These are phyloP conservation scores for Hordeum marinum DNA, from an alignment of 176 grass and related monocot genomes.

Conservation along the genomic window DNA sequence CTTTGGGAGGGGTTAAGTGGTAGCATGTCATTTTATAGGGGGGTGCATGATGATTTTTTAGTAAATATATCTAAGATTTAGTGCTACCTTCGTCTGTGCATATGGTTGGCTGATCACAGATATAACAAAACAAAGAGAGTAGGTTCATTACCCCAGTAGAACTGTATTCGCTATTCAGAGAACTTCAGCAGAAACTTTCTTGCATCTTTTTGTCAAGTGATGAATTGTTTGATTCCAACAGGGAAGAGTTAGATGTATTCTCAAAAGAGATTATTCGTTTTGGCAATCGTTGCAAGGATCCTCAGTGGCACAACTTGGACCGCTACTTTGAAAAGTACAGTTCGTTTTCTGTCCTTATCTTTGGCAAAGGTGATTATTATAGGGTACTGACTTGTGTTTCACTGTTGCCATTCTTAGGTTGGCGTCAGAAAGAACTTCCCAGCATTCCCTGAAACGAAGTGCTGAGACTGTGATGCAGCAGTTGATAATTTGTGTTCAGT, in stretches of 20 bases:
- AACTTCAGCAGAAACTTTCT: neutral
- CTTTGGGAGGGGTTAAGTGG: neutral
- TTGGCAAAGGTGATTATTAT: constrained; percentile 22
- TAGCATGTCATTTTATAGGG: neutral
- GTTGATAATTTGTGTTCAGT: constrained; percentile 65
- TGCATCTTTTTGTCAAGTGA: neutral
- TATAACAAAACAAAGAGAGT: neutral
- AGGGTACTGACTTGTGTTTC: constrained; percentile 19
- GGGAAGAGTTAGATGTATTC: constrained; percentile 86
- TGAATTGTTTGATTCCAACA: constrained; percentile 44
- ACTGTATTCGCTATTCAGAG: neutral
- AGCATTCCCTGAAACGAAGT: constrained; percentile 70
- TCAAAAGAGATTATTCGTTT: constrained; percentile 89
- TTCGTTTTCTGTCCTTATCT: constrained; percentile 1
- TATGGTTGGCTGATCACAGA: neutral
- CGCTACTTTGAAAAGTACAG: constrained; percentile 95
- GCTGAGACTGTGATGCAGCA: constrained; percentile 65
- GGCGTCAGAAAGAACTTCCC: constrained; percentile 62
- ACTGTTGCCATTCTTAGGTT: constrained; percentile 54
- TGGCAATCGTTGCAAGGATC: constrained; percentile 99
- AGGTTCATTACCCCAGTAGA: neutral
- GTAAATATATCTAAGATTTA: neutral
- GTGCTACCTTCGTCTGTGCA: neutral
- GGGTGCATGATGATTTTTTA: neutral
- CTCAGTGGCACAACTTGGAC: constrained; percentile 96